A percentile compares a stretch with the other conserved stretches of the same genome.
phyloP scores from a whole-genome alignment of 2,329 filamentous ascomycete genomes.

The Chaetomium strumarium region DNA sequence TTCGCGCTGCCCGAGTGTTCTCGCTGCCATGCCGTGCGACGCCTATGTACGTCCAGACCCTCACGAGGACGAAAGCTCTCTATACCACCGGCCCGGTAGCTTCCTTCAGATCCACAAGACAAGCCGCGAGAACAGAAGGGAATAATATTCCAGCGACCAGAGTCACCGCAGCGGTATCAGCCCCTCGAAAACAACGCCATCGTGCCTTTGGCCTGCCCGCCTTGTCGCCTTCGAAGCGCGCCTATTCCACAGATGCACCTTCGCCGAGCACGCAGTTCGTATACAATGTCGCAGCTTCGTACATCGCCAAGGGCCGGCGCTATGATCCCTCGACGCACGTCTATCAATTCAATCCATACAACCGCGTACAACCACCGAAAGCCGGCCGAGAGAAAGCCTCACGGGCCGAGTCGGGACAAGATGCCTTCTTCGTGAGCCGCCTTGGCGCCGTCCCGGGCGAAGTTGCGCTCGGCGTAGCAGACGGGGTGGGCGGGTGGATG shows the following conservation, averaged over 20 bases:
- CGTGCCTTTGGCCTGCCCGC: background rate
- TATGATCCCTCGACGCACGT: conserved; percentile 65
- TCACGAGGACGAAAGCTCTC: background rate
- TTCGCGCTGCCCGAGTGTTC: conserved; percentile 14
- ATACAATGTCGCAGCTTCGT: conserved; percentile 69
- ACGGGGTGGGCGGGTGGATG: conserved; percentile 93
- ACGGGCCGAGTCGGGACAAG: conserved; percentile 78
- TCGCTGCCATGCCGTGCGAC: conserved; percentile 17
- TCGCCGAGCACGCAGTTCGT: conserved; percentile 39
- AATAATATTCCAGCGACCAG: background rate
- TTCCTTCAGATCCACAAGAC: conserved; percentile 2
- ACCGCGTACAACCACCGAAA: conserved; percentile 49
- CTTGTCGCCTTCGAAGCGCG: background rate
- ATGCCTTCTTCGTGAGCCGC: conserved; percentile 87
- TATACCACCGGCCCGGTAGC: background rate
- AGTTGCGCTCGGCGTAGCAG: conserved; percentile 82
- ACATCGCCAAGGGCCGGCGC: conserved; percentile 63
- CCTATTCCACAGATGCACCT: conserved; percentile 9
- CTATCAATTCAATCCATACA: conserved; percentile 65
- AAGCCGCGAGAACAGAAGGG: background rate
- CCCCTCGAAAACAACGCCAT: background rate
- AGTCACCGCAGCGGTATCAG: background rate
- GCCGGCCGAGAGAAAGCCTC: conserved; percentile 46
- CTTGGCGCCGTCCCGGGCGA: conserved; percentile 61
- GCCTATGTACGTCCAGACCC: background rate